These are phyloP conservation scores for Neurospora sp. DNA, from an alignment of 495 filamentous ascomycete genomes.

Conservation along the genomic window DNA sequence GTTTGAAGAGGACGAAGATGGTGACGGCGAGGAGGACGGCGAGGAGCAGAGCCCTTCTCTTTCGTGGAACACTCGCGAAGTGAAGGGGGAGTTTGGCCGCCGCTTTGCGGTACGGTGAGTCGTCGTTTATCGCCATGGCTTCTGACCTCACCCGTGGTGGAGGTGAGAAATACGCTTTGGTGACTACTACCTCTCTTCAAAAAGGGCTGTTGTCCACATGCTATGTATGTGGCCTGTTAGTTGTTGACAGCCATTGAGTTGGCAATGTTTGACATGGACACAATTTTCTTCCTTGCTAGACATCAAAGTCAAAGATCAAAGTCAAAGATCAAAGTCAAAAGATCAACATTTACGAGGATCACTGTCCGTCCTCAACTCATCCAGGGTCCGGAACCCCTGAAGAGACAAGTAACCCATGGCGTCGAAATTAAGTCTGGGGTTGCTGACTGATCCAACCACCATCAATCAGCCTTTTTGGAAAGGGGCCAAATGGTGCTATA, in stretches of 20 bases:
- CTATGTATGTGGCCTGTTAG: background rate
- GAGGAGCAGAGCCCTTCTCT: conserved; percentile 23
- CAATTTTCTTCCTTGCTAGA: background rate
- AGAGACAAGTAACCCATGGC: background rate
- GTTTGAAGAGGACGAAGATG: conserved; percentile 18
- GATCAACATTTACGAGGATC: background rate
- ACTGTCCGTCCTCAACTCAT: background rate
- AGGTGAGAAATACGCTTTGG: background rate
- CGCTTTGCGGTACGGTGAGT: conserved; percentile 13
- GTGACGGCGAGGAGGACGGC: conserved; percentile 19
- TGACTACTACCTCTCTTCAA: background rate
- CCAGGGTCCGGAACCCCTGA: background rate
- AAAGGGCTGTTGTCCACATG: background rate
- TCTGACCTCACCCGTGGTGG: background rate
- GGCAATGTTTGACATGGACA: background rate
- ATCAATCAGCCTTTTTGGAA: background rate
- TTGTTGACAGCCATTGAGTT: background rate
- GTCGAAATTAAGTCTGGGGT: background rate
- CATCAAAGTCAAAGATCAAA: background rate
- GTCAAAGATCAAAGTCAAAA: background rate
- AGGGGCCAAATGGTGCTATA: background rate
- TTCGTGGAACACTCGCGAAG: conserved; percentile 26
- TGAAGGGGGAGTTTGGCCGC: conserved; percentile 14
- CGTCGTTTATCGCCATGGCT: background rate
- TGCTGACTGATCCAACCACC: background rate